Conservation (phyloP, 169 alveolate genomes). For the Theileria sp. region DNA sequence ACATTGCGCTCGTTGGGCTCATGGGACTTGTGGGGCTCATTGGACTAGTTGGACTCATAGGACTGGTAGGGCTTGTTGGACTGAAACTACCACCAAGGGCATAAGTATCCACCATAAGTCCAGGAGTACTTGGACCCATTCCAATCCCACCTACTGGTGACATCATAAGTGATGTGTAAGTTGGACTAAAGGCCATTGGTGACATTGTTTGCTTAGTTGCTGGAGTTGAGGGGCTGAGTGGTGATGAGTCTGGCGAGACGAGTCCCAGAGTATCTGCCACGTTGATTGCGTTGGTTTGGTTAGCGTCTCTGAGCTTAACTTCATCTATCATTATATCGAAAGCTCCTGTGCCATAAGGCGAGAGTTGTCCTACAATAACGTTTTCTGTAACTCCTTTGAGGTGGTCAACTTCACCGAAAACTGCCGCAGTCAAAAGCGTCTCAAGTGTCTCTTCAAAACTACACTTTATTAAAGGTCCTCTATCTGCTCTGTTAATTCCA, state of each 20-base stretch:
- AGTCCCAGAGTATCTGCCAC: slow-evolving; percentile 79
- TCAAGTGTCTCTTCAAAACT: slow-evolving; percentile 99
- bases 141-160: slow-evolving; percentile 65
- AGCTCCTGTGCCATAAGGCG: slow-evolving; percentile 91
- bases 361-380: slow-evolving; percentile 92
- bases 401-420: slow-evolving; percentile 91
- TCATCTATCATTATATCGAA: slow-evolving; percentile 89
- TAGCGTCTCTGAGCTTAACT: slow-evolving; percentile 85
- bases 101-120: slow-evolving; percentile 69
- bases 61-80: slow-evolving; percentile 86
- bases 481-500: slow-evolving; percentile 98
- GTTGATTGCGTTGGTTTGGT: slow-evolving; percentile 76
- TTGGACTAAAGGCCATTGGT: slow-evolving; percentile 75
- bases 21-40: slow-evolving; percentile 76
- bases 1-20: slow-evolving; percentile 74
- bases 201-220: slow-evolving; percentile 71
- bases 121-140: slow-evolving; percentile 53
- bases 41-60: slow-evolving; percentile 79
- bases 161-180: slow-evolving; percentile 76
- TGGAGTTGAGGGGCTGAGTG: slow-evolving; percentile 61
- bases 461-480: slow-evolving; percentile 97
- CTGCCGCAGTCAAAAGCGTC: slow-evolving; percentile 97
- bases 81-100: slow-evolving; percentile 88
- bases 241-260: slow-evolving; percentile 75
- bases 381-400: slow-evolving; percentile 93